A percentile compares a stretch with the other conserved stretches of the same genome.
Evolutionary conservation across 805 yeast genomes (phyloP).

Genomic region (Ogataea philodendri): DNA sequence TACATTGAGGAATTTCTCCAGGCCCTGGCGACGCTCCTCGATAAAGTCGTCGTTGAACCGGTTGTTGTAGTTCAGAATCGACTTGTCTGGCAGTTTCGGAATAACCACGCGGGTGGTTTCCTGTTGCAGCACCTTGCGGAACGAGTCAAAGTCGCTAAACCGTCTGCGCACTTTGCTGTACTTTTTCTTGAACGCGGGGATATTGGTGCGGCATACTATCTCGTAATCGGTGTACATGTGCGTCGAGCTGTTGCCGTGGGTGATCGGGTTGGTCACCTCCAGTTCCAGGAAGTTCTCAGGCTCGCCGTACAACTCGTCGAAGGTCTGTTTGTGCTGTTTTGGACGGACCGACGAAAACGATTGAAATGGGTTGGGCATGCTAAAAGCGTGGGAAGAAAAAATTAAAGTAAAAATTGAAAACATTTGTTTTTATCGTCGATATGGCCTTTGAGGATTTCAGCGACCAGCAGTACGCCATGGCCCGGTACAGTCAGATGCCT

Average conservation of each 20-base stretch:
- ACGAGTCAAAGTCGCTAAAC: slow-evolving; percentile 84
- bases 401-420: slow-evolving; percentile 3
- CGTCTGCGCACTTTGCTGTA: slow-evolving; percentile 74
- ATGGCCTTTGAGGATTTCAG: slow-evolving; percentile 21
- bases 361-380: slow-evolving; percentile 32
- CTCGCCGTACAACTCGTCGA: slow-evolving; percentile 83
- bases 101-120: slow-evolving; percentile 79
- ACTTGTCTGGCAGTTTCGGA: slow-evolving; percentile 89
- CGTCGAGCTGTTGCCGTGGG: slow-evolving; percentile 57
- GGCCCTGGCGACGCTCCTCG: slow-evolving; percentile 77
- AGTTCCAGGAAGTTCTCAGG: slow-evolving; percentile 94
- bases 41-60: slow-evolving; percentile 81
- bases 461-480: slow-evolving; percentile 15
- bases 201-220: slow-evolving; percentile 81
- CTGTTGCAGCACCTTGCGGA: slow-evolving; percentile 67
- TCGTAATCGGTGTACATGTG: slow-evolving; percentile 90
- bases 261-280: slow-evolving; percentile 79
- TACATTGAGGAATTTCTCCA: slow-evolving; percentile 70
- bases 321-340: slow-evolving; percentile 50
- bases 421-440: slow-evolving; percentile 9
- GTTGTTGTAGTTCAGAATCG: slow-evolving; percentile 52
- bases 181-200: slow-evolving; percentile 76
- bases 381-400: slow-evolving; percentile 4
- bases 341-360: slow-evolving; percentile 30
- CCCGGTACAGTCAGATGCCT: slow-evolving; percentile 16